A percentile compares a stretch with the other conserved stretches of the same genome.
phyloP scores from a whole-genome alignment of 768 basidiomycete genomes.

The Suillus variegatus region DNA sequence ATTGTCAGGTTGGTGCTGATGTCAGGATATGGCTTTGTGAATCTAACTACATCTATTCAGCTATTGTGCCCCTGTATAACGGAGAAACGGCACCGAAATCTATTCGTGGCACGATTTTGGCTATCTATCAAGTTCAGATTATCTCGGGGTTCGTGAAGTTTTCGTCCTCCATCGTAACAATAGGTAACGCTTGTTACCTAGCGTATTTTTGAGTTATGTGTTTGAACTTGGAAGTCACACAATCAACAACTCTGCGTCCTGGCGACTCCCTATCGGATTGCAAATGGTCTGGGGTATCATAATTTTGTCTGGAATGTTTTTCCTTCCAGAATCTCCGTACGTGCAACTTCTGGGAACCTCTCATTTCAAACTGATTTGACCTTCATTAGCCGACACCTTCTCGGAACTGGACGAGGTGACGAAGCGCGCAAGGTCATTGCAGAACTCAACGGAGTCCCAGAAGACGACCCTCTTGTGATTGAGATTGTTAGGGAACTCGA shows the following conservation, averaged over 20 bases:
- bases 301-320: constrained; percentile 68
- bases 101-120: constrained; percentile 71
- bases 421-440: constrained; percentile 66
- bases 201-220: constrained; percentile 71
- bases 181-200: constrained; percentile 23
- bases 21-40: not conserved
- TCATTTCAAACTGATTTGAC: not conserved
- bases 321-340: constrained; percentile 78
- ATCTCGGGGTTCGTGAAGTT: constrained; percentile 55
- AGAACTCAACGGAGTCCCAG: constrained; percentile 60
- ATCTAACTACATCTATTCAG: constrained; percentile 25
- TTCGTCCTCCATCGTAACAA: not conserved
- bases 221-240: constrained; percentile 67
- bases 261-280: constrained; percentile 72
- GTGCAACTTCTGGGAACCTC: constrained; percentile 23
- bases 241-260: constrained; percentile 60
- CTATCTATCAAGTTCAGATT: constrained; percentile 78
- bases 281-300: constrained; percentile 72
- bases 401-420: constrained; percentile 52
- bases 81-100: constrained; percentile 79
- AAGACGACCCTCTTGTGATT: constrained; percentile 57
- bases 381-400: constrained; percentile 59
- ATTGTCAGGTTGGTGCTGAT: constrained; percentile 52
- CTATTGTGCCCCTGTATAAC: constrained; percentile 69
- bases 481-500: constrained; percentile 67